Evolutionary conservation across 306 rosid species (phyloP), one percentile per base, ranked within the genome.

Genomic region (Sicyos edulis): DNA sequence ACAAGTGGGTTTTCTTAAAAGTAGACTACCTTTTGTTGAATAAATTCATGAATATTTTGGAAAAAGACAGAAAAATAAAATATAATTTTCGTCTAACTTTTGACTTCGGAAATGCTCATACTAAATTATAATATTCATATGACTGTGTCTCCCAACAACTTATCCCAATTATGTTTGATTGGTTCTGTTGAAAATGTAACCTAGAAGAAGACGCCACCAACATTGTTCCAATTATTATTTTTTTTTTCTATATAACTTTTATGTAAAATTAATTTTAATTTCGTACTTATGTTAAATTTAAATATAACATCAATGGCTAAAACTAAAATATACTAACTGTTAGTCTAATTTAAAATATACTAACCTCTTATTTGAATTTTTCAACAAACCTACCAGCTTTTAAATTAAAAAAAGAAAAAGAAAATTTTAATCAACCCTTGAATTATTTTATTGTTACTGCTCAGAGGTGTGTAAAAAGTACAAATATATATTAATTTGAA

Each of bases 81-180:
- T 19, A 55, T 55, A 20, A 8, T 22, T 24, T 58, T 22, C 4
- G 34, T 15, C 15, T 49, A 57, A 57, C 29, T 22, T 57, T 57
- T 57, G 62, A 57, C 62, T 57, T 11, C 13, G 1, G 8, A 57
- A 22, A 10, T 57, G 2, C 37, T 21, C 16, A 20, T 21, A 17
- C 26, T 3, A 54, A 21, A 57, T 57, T 20, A 57, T 57, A 9
- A 57, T 57, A 57, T 57, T 40, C 26, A 20, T 21, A 56, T 56
- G 61, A 56, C 61, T 21, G 14, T 57, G 63, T 57, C 63, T 20
- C 63, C 63, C 37, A 57, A 57, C 63, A n/a, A 57, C 37, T 22
- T 4, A 12, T 11, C 26, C 26, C 59, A 54, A 54, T 54, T 54
- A 54, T 19, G 59, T 19, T 8, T 40, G 21, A 16, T 53, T 54